phyloP scores from a whole-genome alignment of 164 flowering plant species.

The Vitis cinerea region DNA sequence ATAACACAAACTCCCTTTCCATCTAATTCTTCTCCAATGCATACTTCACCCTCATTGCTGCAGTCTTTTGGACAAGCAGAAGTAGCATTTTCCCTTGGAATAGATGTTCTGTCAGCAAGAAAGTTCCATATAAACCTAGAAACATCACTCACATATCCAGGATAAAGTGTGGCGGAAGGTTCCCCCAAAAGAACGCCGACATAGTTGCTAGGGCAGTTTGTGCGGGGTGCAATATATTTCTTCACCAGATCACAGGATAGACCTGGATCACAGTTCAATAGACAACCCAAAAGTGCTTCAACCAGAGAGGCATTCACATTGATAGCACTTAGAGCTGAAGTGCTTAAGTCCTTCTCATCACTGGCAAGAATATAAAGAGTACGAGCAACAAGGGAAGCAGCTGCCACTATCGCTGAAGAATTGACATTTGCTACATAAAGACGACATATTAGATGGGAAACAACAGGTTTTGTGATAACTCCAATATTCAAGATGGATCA shows the following conservation, averaged over 20 bases:
- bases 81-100: conserved; percentile 28
- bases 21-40: conserved; percentile 60
- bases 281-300: conserved; percentile 76
- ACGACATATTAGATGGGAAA: conserved; percentile 4
- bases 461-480: neutral
- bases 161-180: conserved; percentile 58
- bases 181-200: conserved; percentile 78
- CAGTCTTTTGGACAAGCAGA: conserved; percentile 65
- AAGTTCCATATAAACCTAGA: conserved; percentile 90
- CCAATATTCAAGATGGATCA: neutral
- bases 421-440: conserved; percentile 74
- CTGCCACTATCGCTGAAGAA: conserved; percentile 69
- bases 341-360: conserved; percentile 33
- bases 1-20: conserved; percentile 71
- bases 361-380: conserved; percentile 76
- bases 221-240: conserved; percentile 55
- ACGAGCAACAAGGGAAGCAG: conserved; percentile 87
- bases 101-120: conserved; percentile 79
- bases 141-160: conserved; percentile 47
- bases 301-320: conserved; percentile 70
- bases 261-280: conserved; percentile 82
- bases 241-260: conserved; percentile 76
- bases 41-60: conserved; percentile 47
- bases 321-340: conserved; percentile 44
- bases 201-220: conserved; percentile 78